Evolutionary conservation across 441 rosid genomes (phyloP).

Genomic region (Aleurites moluccanus): DNA sequence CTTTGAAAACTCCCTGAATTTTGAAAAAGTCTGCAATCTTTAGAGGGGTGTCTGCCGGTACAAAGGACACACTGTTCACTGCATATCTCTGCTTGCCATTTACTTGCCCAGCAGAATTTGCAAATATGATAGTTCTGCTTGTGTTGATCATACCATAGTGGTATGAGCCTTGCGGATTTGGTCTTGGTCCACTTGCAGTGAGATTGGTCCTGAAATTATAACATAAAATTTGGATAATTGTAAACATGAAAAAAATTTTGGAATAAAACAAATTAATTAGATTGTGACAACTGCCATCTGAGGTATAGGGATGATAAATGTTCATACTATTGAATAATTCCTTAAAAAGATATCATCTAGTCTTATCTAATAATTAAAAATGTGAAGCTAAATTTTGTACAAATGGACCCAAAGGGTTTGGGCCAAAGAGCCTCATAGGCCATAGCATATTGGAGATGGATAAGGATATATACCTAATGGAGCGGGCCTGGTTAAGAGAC

Average conservation of each 20-base stretch:
- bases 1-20: slow-evolving; percentile 65
- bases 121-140: slow-evolving; percentile 61
- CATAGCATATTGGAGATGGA: neutral
- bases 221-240: neutral
- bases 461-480: slow-evolving; percentile 58
- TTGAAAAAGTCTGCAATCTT: slow-evolving; percentile 85
- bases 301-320: neutral
- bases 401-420: too few relatives aligned
- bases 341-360: neutral
- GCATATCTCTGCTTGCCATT: slow-evolving; percentile 89
- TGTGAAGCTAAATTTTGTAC: too few relatives aligned
- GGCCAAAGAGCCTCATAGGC: neutral
- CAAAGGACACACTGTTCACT: slow-evolving; percentile 72
- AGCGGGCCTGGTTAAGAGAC: slow-evolving; percentile 92
- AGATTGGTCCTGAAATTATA: slow-evolving; percentile 69
- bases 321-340: neutral
- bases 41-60: slow-evolving; percentile 78
- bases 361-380: neutral
- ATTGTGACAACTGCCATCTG: neutral
- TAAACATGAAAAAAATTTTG: too few relatives aligned
- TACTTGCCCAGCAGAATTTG: slow-evolving; percentile 69
- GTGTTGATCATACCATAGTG: slow-evolving; percentile 89
- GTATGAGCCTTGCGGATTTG: slow-evolving; percentile 98
- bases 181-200: slow-evolving; percentile 97
- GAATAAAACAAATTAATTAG: neutral